phyloP scores from a whole-genome alignment of 768 basidiomycete genomes.

The Lactarius vividus region DNA sequence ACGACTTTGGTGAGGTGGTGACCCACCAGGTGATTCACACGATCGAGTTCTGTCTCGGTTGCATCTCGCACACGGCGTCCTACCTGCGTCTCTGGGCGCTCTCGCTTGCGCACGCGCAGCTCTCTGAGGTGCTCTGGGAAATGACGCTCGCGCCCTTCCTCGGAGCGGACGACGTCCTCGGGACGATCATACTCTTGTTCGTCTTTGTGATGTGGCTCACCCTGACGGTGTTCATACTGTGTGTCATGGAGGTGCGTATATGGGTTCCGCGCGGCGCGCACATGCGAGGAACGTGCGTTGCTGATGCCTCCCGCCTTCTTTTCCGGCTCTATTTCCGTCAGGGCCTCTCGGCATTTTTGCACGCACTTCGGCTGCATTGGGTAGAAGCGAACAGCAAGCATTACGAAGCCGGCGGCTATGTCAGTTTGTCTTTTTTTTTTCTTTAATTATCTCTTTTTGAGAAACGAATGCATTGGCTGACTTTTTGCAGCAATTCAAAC shows the following conservation, averaged over 20 bases:
- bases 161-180: conserved; percentile 63
- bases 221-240: conserved; percentile 74
- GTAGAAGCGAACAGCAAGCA: conserved; percentile 98
- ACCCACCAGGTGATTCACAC: conserved; percentile 99
- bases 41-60: conserved; percentile 98
- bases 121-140: conserved; percentile 89
- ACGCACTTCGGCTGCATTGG: conserved; percentile 96
- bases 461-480: conserved; percentile 25
- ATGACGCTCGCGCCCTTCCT: conserved; percentile 76
- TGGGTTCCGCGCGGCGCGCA: background rate
- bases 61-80: conserved; percentile 96
- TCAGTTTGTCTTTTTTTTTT: conserved; percentile 43
- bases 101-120: conserved; percentile 95
- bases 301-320: background rate
- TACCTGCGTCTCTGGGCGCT: conserved; percentile 96
- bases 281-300: conserved; percentile 25
- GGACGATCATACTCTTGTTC: conserved; percentile 43
- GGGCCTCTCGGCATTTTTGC: conserved; percentile 94
- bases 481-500: conserved; percentile 46
- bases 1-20: conserved; percentile 92
- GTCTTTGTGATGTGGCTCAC: conserved; percentile 72
- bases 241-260: conserved; percentile 88
- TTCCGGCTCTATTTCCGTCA: conserved; percentile 33
- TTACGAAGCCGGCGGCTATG: conserved; percentile 86
- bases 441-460: background rate